Evolutionary conservation across 2,329 filamentous ascomycete species (phyloP).

Genomic region (Aspergillus flavus): DNA sequence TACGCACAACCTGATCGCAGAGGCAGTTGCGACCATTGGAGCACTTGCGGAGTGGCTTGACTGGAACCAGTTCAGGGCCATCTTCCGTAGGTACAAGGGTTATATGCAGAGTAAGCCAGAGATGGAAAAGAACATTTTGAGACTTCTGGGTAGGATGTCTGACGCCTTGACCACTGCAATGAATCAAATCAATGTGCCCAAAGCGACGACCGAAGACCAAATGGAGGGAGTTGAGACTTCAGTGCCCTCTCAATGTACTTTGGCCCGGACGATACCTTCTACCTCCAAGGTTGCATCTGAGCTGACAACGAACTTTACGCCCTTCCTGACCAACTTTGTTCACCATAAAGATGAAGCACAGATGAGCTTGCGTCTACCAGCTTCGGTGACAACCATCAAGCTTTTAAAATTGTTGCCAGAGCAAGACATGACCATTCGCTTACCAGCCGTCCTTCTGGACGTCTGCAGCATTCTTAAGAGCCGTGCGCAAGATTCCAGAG

Average conservation of each 20-base stretch:
- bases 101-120: conserved; percentile 81
- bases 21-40: conserved; percentile 80
- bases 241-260: conserved; percentile 40
- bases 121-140: conserved; percentile 81
- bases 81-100: conserved; percentile 79
- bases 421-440: conserved; percentile 69
- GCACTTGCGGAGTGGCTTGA: conserved; percentile 74
- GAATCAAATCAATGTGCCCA: conserved; percentile 27
- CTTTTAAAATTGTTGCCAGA: conserved; percentile 78
- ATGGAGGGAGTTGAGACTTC: conserved; percentile 33
- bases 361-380: conserved; percentile 87
- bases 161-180: conserved; percentile 70
- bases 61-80: conserved; percentile 86
- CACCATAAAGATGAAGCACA: conserved; percentile 94
- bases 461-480: conserved; percentile 91
- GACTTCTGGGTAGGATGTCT: conserved; percentile 77
- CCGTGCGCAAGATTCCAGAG: conserved; percentile 82
- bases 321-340: conserved; percentile 78
- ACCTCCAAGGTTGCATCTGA: conserved; percentile 70
- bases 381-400: conserved; percentile 86
- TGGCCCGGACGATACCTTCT: conserved; percentile 68
- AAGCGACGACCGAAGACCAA: conserved; percentile 22
- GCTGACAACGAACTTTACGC: conserved; percentile 73
- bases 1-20: conserved; percentile 80
- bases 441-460: conserved; percentile 85